Conservation (phyloP, 495 filamentous ascomycete genomes). For the Penicillium herquei region DNA sequence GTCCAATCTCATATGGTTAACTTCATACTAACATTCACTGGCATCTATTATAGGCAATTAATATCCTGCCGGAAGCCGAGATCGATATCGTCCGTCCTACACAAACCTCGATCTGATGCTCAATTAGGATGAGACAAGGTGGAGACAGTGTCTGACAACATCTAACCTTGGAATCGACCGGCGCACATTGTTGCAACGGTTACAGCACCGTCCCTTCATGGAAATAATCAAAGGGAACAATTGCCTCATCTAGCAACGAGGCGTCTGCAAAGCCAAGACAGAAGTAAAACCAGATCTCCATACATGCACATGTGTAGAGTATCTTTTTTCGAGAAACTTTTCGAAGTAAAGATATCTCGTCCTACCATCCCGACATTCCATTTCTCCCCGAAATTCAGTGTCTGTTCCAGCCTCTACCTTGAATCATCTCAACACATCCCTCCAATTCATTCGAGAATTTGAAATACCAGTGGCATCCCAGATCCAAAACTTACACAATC, state of each 20-base stretch:
- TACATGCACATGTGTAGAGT: too few relatives aligned
- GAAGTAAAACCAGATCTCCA: not conserved
- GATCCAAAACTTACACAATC: not conserved
- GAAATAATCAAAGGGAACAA: not conserved
- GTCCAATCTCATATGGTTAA: too few relatives aligned
- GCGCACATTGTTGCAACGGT: constrained; percentile 19
- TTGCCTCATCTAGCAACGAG: not conserved
- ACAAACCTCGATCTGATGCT: constrained; percentile 4
- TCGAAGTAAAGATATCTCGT: not conserved
- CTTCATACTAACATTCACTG: too few relatives aligned
- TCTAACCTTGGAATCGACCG: not conserved
- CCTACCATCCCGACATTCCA: not conserved
- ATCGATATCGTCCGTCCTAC: not conserved
- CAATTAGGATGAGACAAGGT: constrained; percentile 3
- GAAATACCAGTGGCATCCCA: not conserved
- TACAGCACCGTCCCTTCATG: constrained; percentile 1
- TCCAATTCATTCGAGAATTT: not conserved
- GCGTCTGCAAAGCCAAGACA: not conserved
- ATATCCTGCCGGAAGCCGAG: not conserved
- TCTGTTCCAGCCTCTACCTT: not conserved
- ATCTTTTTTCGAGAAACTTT: not conserved
- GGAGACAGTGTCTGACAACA: constrained; percentile 10
- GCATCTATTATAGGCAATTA: not conserved
- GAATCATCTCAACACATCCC: not conserved
- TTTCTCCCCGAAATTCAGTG: not conserved